Base-by-base conservation (phyloP, 768 basidiomycete genomes). In the Coprinopsis strossmayeri region DNA sequence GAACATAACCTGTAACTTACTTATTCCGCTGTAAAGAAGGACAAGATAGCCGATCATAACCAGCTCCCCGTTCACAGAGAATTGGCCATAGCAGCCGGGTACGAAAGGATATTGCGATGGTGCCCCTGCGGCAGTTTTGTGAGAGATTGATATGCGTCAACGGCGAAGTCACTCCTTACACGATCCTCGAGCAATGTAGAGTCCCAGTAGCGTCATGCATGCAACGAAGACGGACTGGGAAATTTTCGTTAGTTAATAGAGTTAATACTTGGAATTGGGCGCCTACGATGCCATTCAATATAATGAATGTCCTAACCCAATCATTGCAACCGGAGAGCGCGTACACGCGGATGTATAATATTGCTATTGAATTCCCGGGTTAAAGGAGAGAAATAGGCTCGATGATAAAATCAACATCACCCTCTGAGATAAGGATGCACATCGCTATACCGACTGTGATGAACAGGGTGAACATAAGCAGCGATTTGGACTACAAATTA, bases 331-430 rank as follows among this genome's bases (percentile, higher is more conserved):
- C 49, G 2, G 49, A 44, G 7, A 50, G 35, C 10, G 49, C 49
- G 34, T 50, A 50, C 2, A 50, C 34, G n/a, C 49, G 41, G 15
- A 45, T 39, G 35, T 50, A 50, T 7, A 50, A 43, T 9, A 50
- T 45, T 15, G 39, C 49, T 50, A n/a, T 13, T 23, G 12, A 3
- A 3, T 24, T 18, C 2, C 26, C 25, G 11, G 13, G 38, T 10
- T n/a, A 30, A 17, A 23, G 34, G 39, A 4, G 13, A n/a, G n/a
- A n/a, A n/a, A n/a, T n/a, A n/a, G n/a, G n/a, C n/a, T n/a, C n/a
- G n/a, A n/a, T n/a, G n/a, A n/a, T n/a, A n/a, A n/a, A n/a, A n/a
- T n/a, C n/a, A n/a, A n/a, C n/a, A n/a, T 20, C 18, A 45, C 49
- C 34, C 39, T 50, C 49, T 45, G 49, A 50, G 5, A 50, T 37